Conservation (phyloP, 495 filamentous ascomycete genomes). For the Delitschia confertaspora region DNA sequence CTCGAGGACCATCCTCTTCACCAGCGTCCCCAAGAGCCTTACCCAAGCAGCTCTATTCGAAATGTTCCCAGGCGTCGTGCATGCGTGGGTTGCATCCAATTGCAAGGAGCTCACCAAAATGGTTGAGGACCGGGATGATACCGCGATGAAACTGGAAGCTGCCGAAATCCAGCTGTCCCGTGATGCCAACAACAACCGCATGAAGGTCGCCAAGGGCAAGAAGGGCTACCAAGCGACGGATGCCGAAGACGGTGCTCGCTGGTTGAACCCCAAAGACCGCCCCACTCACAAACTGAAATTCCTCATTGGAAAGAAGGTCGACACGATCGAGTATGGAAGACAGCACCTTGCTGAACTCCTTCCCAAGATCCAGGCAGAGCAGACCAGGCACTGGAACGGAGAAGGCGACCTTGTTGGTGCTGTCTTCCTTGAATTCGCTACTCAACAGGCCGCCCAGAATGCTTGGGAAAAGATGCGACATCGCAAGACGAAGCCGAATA, state of each 20-base stretch:
- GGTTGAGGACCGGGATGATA: constrained; percentile 75
- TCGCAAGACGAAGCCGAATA: constrained; percentile 73
- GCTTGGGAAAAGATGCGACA: constrained; percentile 82
- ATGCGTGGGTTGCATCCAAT: constrained; percentile 78
- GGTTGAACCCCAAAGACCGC: constrained; percentile 64
- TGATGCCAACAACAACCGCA: constrained; percentile 65
- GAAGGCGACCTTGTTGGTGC: constrained; percentile 58
- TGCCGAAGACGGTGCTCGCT: constrained; percentile 39
- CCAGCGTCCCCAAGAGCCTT: constrained; percentile 74
- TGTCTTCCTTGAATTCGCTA: constrained; percentile 83
- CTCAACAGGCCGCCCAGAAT: constrained; percentile 72
- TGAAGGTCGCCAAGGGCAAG: constrained; percentile 64
- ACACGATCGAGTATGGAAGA: constrained; percentile 89
- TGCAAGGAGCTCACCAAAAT: constrained; percentile 72
- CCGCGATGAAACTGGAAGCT: constrained; percentile 76
- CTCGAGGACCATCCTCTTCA: constrained; percentile 86
- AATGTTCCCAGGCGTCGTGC: constrained; percentile 72
- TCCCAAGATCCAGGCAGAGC: constrained; percentile 67
- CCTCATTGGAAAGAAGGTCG: constrained; percentile 84
- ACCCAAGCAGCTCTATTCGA: constrained; percentile 62
- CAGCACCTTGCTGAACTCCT: constrained; percentile 70
- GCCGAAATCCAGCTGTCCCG: constrained; percentile 84
- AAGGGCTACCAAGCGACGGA: constrained; percentile 42
- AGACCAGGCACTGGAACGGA: constrained; percentile 62
- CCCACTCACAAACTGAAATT: constrained; percentile 76